A percentile compares a stretch with the other conserved stretches of the same genome.
phyloP scores from a whole-genome alignment of 495 filamentous ascomycete species.

The Tuber borchii region DNA sequence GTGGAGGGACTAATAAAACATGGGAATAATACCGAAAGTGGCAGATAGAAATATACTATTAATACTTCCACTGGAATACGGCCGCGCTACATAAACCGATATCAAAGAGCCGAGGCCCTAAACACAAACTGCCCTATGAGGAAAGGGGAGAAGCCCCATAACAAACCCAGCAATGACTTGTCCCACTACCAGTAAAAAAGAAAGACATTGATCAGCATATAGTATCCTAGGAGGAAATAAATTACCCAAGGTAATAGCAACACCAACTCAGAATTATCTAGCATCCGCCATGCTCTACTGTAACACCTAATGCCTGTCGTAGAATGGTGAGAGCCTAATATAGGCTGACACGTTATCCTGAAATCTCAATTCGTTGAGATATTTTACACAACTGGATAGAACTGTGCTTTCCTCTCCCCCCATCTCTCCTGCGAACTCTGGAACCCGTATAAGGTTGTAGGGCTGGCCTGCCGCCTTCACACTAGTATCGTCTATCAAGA shows the following conservation, averaged over 20 bases:
- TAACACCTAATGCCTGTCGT: not conserved
- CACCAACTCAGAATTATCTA: not conserved
- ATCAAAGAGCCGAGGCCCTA: not conserved
- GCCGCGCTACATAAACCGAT: not conserved
- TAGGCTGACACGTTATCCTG: slow-evolving; percentile 44
- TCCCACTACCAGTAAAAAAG: not conserved
- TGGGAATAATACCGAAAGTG: not conserved
- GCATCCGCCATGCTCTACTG: not conserved
- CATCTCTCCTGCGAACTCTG: slow-evolving; percentile 58
- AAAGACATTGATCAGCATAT: not conserved
- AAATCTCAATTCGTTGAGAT: slow-evolving; percentile 45
- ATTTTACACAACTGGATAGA: slow-evolving; percentile 25
- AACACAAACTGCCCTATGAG: not conserved
- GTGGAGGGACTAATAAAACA: slow-evolving; percentile 67
- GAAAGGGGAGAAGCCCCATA: not conserved
- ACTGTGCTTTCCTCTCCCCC: slow-evolving; percentile 8
- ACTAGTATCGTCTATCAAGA: slow-evolving; percentile 77
- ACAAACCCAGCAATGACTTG: not conserved
- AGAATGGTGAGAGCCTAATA: slow-evolving; percentile 26
- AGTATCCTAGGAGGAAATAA: not conserved
- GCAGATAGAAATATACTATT: not conserved
- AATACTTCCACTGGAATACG: not conserved
- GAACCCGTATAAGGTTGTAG: slow-evolving; percentile 70
- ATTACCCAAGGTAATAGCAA: not conserved
- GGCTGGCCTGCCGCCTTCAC: slow-evolving; percentile 78